phyloP scores from a whole-genome alignment of 768 basidiomycete species.

The Cystobasidium onofrii region DNA sequence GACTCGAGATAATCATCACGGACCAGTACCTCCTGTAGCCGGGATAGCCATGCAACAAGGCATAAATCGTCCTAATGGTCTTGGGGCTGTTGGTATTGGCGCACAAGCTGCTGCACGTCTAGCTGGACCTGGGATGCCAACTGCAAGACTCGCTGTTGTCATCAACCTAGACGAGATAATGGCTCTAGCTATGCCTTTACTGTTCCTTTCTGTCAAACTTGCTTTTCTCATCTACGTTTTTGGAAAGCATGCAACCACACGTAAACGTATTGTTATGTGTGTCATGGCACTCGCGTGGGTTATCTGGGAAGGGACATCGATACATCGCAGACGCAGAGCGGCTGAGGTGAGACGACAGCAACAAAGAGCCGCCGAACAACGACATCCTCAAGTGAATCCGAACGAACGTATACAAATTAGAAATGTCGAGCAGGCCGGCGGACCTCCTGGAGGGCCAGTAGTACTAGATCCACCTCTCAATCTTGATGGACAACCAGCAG shows the following conservation, averaged over 20 bases:
- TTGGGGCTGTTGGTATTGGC: not conserved
- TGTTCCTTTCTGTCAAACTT: conserved; percentile 40
- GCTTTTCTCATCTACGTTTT: conserved; percentile 40
- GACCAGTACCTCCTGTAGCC: not conserved
- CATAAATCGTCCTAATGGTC: not conserved
- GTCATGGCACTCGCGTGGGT: conserved; percentile 37
- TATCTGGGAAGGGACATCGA: conserved; percentile 33
- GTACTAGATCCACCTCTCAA: not conserved
- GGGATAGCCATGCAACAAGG: conserved; percentile 1
- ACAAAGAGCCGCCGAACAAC: conserved; percentile 25
- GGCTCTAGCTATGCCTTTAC: conserved; percentile 36
- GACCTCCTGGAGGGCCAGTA: not conserved
- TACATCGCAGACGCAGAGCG: conserved; percentile 22
- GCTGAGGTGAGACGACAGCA: not conserved
- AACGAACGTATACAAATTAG: not conserved
- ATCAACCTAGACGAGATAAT: conserved; percentile 41
- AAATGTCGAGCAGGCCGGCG: not conserved
- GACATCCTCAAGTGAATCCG: not conserved
- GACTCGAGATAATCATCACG: not conserved
- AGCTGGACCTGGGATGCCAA: conserved; percentile 13
- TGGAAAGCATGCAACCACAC: conserved; percentile 35
- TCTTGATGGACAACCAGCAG: not conserved
- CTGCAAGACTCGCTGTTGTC: conserved; percentile 33
- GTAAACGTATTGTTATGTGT: conserved; percentile 33
- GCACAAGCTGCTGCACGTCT: conserved; percentile 15